These are phyloP conservation scores for Cryphonectria japonica DNA, from an alignment of 2,329 filamentous ascomycete species.

Conservation along the genomic window DNA sequence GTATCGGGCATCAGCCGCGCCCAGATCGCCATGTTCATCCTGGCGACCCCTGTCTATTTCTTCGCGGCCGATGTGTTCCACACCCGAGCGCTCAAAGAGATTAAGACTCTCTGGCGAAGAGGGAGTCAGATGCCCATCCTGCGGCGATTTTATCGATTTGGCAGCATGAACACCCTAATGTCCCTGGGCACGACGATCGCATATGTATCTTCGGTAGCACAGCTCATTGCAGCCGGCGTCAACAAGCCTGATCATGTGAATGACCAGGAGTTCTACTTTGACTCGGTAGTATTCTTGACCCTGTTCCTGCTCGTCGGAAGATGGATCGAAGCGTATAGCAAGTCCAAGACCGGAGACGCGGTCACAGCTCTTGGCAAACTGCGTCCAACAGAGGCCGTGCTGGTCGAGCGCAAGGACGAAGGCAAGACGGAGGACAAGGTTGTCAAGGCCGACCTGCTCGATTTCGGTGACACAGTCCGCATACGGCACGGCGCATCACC, in stretches of 20 bases:
- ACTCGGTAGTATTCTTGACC: constrained; percentile 89
- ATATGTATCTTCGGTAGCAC: constrained; percentile 79
- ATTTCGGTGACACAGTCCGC: constrained; percentile 73
- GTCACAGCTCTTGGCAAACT: constrained; percentile 79
- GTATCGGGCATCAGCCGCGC: constrained; percentile 73
- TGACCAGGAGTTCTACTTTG: constrained; percentile 75
- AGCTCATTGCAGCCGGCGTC: constrained; percentile 69
- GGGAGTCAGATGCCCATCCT: constrained; percentile 74
- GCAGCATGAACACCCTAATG: constrained; percentile 95
- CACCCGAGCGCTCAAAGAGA: constrained; percentile 74
- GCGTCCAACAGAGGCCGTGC: constrained; percentile 73
- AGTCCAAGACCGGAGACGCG: constrained; percentile 86
- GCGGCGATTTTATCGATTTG: constrained; percentile 85
- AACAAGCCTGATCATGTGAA: constrained; percentile 43
- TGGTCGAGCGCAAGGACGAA: constrained; percentile 57
- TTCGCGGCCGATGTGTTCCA: constrained; percentile 88
- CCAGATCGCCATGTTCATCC: constrained; percentile 78
- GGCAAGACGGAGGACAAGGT: constrained; percentile 44
- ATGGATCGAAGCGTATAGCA: constrained; percentile 88
- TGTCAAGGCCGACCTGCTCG: constrained; percentile 69
- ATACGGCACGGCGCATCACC: constrained; percentile 82
- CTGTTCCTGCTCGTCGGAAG: constrained; percentile 79
- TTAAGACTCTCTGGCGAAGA: constrained; percentile 75
- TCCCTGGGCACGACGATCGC: constrained; percentile 87
- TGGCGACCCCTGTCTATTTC: constrained; percentile 86